These are phyloP conservation scores for Ceratorhiza oryzae-sativae DNA, from an alignment of 1,284 basidiomycete species.

Conservation along the genomic window DNA sequence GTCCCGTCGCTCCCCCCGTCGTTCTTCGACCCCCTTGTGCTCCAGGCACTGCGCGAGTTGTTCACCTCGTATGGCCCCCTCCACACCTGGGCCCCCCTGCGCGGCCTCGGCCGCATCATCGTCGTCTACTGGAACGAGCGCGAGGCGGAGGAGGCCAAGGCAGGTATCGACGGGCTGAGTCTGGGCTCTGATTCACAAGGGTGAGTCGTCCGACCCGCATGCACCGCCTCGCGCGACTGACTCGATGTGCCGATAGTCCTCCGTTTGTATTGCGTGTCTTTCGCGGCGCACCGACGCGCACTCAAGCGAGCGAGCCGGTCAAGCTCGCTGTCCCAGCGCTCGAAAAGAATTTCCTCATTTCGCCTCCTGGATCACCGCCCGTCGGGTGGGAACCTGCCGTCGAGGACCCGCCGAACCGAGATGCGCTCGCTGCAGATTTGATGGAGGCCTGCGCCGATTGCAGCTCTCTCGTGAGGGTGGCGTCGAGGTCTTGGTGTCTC, in stretches of 20 bases:
- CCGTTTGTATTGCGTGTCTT: constrained; percentile 67
- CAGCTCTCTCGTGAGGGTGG: constrained; percentile 44
- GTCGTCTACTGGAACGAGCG: constrained; percentile 75
- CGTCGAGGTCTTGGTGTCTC: constrained; percentile 40
- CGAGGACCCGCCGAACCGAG: constrained; percentile 90
- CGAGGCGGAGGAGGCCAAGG: constrained; percentile 70
- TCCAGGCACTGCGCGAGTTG: constrained; percentile 70
- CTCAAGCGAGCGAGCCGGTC: constrained; percentile 40
- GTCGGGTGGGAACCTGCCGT: constrained; percentile 93
- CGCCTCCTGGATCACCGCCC: constrained; percentile 96
- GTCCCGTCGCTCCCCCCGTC: constrained; percentile 67
- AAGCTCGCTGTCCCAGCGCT: constrained; percentile 77
- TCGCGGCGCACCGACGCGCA: constrained; percentile 75
- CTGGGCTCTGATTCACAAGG: constrained; percentile 60
- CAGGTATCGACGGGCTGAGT: constrained; percentile 64
- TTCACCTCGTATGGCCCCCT: constrained; percentile 78
- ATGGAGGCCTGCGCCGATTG: constrained; percentile 70
- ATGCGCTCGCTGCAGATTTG: constrained; percentile 89
- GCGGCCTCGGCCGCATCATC: constrained; percentile 80
- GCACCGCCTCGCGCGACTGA: constrained; percentile 37
- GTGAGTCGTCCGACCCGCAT: constrained; percentile 50
- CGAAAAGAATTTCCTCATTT: constrained; percentile 96
- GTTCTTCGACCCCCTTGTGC: constrained; percentile 72
- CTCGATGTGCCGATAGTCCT: constrained; percentile 22
- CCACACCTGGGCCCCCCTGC: constrained; percentile 85